phyloP scores from a whole-genome alignment of 2,329 filamentous ascomycete genomes.

The Pseudogymnoascus pannorum region DNA sequence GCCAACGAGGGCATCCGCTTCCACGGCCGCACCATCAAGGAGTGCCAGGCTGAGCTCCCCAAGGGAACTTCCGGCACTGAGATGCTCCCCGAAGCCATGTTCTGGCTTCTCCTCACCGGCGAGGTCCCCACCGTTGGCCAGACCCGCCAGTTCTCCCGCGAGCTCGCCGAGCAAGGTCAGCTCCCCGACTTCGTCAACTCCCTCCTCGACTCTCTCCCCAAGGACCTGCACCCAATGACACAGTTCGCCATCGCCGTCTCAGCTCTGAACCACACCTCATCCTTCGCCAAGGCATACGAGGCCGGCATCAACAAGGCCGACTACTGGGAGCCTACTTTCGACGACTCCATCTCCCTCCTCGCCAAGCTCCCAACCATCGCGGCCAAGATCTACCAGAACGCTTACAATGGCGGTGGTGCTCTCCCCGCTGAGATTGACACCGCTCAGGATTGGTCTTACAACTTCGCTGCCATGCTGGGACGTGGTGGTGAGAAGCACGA shows the following conservation, averaged over 20 bases:
- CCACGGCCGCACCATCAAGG: slow-evolving; percentile 95
- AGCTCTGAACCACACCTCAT: slow-evolving; percentile 89
- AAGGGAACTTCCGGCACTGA: slow-evolving; percentile 89
- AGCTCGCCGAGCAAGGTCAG: slow-evolving; percentile 78
- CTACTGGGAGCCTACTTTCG: slow-evolving; percentile 98
- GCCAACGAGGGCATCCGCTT: slow-evolving; percentile 97
- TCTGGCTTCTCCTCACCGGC: slow-evolving; percentile 95
- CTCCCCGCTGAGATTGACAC: slow-evolving; percentile 70
- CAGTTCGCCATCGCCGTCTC: slow-evolving; percentile 94
- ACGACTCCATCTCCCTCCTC: slow-evolving; percentile 86
- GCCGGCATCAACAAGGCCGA: slow-evolving; percentile 87
- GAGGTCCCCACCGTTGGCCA: slow-evolving; percentile 79
- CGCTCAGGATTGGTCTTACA: slow-evolving; percentile 95
- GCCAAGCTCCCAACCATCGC: slow-evolving; percentile 96
- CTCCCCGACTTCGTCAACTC: slow-evolving; percentile 78
- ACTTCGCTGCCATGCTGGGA: slow-evolving; percentile 93
- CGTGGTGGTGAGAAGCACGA: slow-evolving; percentile 82
- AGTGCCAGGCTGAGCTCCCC: slow-evolving; percentile 88
- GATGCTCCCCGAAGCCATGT: slow-evolving; percentile 99
- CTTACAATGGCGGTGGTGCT: slow-evolving; percentile 67
- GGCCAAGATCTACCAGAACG: slow-evolving; percentile 94
- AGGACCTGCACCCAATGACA: slow-evolving; percentile 93
- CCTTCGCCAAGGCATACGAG: slow-evolving; percentile 90
- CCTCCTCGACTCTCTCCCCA: slow-evolving; percentile 85
- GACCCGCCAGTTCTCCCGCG: slow-evolving; percentile 72